phyloP scores from a whole-genome alignment of 2,329 filamentous ascomycete species.

The Graphilbum fragrans region DNA sequence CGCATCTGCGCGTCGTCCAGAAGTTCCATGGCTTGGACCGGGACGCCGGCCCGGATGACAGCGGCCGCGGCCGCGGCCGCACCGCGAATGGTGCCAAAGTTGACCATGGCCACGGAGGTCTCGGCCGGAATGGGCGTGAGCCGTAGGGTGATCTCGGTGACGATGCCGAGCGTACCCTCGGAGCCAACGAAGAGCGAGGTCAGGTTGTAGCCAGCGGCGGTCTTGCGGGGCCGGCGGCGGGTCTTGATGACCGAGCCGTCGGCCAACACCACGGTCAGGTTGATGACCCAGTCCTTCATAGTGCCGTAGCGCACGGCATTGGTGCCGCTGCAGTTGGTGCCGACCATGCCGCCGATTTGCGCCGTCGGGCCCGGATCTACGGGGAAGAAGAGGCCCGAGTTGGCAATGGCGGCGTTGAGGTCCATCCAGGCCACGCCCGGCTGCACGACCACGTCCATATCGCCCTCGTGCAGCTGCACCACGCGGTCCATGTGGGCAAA shows the following conservation, averaged over 20 bases:
- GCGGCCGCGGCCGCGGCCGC: constrained; percentile 62
- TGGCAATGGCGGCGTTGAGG: constrained; percentile 58
- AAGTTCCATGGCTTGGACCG: constrained; percentile 68
- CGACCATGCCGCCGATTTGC: constrained; percentile 74
- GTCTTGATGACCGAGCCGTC: constrained; percentile 75
- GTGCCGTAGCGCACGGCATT: constrained; percentile 74
- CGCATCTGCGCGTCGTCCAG: constrained; percentile 86
- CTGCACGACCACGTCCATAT: constrained; percentile 90
- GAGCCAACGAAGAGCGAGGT: constrained; percentile 71
- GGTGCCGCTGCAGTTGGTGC: constrained; percentile 66
- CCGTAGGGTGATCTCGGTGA: constrained; percentile 75
- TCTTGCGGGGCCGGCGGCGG: constrained; percentile 63
- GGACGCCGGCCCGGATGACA: constrained; percentile 62
- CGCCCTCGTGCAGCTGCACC: constrained; percentile 65
- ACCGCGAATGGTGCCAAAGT: constrained; percentile 64
- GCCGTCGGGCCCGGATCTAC: constrained; percentile 67
- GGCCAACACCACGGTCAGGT: constrained; percentile 67
- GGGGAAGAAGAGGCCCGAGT: constrained; percentile 76
- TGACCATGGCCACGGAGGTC: constrained; percentile 66
- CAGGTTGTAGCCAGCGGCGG: constrained; percentile 72
- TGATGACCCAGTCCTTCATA: constrained; percentile 83
- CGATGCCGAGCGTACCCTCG: constrained; percentile 68
- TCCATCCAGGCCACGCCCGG: constrained; percentile 85
- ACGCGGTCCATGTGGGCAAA: constrained; percentile 82
- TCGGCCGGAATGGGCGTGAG: constrained; percentile 65